Evolutionary conservation across 768 basidiomycete species (phyloP).

Genomic region (Mycena venus): DNA sequence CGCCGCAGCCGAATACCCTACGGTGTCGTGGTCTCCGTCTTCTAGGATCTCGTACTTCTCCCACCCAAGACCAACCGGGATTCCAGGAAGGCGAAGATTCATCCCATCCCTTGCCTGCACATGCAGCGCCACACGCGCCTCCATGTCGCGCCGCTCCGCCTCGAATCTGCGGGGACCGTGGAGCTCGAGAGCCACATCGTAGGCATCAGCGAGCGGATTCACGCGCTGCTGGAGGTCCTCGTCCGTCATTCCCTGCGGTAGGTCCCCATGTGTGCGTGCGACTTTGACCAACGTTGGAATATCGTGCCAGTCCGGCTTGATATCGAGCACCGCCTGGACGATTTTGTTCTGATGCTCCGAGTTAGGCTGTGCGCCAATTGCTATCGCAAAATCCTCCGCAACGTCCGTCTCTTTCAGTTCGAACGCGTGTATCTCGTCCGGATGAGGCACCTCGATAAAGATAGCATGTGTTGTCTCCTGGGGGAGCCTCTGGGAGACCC

Average conservation of each 20-base stretch:
- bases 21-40: conserved; percentile 9
- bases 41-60: conserved; percentile 15
- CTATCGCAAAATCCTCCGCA: neutral
- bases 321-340: neutral
- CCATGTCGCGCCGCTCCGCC: conserved; percentile 9
- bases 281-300: neutral
- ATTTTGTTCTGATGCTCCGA: neutral
- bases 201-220: neutral
- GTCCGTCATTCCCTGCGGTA: neutral
- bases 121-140: conserved; percentile 8
- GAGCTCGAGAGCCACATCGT: neutral
- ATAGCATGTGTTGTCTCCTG: conserved; percentile 11
- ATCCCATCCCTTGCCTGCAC: conserved; percentile 10
- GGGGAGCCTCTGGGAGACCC: neutral
- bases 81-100: neutral
- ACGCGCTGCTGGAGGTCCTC: neutral
- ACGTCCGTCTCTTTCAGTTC: neutral
- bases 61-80: conserved; percentile 12
- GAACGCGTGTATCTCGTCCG: neutral
- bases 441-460: conserved; percentile 8
- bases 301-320: conserved; percentile 23
- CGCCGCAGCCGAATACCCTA: conserved; percentile 3
- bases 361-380: neutral
- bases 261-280: neutral
- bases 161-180: neutral